Conservation (phyloP, 345 rosid genomes). For the Rhodamnia rubescens region DNA sequence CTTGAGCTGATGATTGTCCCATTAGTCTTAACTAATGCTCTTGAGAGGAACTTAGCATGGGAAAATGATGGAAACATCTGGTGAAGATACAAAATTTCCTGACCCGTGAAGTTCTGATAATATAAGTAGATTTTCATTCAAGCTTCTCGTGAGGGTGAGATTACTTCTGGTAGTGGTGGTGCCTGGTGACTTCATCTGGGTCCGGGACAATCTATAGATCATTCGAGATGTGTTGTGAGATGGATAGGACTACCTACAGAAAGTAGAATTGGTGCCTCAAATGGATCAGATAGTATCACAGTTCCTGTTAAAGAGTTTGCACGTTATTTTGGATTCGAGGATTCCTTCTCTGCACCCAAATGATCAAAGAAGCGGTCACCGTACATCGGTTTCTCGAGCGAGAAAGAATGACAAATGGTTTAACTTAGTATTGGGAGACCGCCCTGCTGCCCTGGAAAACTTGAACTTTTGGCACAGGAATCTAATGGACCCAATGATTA, state of each 20-base stretch:
- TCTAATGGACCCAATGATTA: constrained; percentile 65
- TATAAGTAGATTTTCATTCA: neutral
- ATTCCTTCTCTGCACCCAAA: constrained; percentile 58
- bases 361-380: constrained; percentile 16
- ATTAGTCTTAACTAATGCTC: neutral
- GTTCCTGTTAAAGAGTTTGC: constrained; percentile 71
- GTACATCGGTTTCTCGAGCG: constrained; percentile 21
- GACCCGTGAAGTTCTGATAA: neutral
- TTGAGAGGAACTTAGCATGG: neutral
- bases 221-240: neutral
- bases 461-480: constrained; percentile 68
- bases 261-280: constrained; percentile 31
- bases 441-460: constrained; percentile 59
- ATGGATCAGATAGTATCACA: constrained; percentile 64
- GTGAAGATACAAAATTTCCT: neutral
- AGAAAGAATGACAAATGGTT: constrained; percentile 89
- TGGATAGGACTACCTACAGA: constrained; percentile 29
- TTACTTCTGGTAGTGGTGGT: neutral
- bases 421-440: constrained; percentile 73
- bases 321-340: constrained; percentile 62
- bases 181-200: neutral
- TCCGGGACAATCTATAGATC: neutral
- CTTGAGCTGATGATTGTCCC: neutral
- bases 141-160: neutral
- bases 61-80: neutral